Conservation (phyloP, 495 filamentous ascomycete genomes). For the Patellaria atrata region DNA sequence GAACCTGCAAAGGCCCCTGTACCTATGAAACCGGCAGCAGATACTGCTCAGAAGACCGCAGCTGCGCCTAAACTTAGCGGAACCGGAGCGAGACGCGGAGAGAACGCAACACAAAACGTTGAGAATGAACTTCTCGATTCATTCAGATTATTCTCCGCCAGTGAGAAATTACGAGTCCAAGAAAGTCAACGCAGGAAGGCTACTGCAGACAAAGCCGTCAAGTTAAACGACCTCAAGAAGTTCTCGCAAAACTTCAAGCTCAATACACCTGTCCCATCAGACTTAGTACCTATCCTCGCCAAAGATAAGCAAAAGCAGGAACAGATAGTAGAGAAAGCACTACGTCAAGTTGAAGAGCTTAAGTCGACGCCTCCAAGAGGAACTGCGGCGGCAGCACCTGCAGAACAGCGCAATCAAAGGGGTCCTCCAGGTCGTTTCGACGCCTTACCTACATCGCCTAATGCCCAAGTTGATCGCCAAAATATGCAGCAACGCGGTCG, state of each 20-base stretch:
- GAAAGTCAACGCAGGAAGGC: constrained; percentile 57
- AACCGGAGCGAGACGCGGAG: constrained; percentile 22
- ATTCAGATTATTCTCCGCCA: constrained; percentile 70
- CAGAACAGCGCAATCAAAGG: constrained; percentile 13
- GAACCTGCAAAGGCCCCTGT: constrained; percentile 19
- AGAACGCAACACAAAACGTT: constrained; percentile 61
- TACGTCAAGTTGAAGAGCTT: constrained; percentile 28
- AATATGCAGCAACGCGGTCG: constrained; percentile 36
- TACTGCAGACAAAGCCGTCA: constrained; percentile 65
- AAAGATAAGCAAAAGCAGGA: constrained; percentile 89
- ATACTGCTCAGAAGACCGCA: constrained; percentile 24
- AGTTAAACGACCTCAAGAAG: constrained; percentile 85
- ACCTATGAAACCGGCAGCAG: constrained; percentile 16
- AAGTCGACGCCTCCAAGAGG: constrained; percentile 39
- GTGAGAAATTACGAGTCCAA: constrained; percentile 55
- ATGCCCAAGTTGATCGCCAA: constrained; percentile 28
- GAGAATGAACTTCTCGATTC: constrained; percentile 62
- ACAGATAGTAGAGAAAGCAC: constrained; percentile 74
- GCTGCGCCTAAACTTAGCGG: constrained; percentile 24
- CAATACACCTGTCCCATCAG: constrained; percentile 73
- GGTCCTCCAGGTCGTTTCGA: constrained; percentile 2
- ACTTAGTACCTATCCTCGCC: constrained; percentile 86
- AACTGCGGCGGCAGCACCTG: constrained; percentile 19
- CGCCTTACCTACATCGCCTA: constrained; percentile 9
- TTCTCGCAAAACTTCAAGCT: constrained; percentile 92